These are phyloP conservation scores for Lachancea thermotolerans DNA, from an alignment of 805 yeast genomes.

Conservation along the genomic window DNA sequence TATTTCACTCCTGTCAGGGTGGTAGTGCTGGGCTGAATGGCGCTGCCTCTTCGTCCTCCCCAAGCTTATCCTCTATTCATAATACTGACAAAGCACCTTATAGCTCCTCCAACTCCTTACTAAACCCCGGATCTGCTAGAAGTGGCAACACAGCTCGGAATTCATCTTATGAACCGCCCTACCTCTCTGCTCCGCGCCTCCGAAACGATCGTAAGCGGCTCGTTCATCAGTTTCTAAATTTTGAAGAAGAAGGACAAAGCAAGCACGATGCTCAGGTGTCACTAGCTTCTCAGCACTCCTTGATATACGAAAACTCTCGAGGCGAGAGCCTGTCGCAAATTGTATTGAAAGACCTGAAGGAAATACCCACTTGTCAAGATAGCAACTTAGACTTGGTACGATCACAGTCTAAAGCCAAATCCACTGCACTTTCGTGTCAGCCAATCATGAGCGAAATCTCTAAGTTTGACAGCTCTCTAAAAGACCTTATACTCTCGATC, in stretches of 20 bases:
- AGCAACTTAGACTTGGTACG: neutral
- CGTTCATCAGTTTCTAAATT: constrained; percentile 7
- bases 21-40: neutral
- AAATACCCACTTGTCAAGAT: neutral
- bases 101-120: constrained; percentile 4
- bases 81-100: constrained; percentile 9
- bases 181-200: neutral
- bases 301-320: neutral
- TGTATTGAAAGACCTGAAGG: constrained; percentile 3
- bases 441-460: constrained; percentile 17
- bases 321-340: constrained; percentile 2
- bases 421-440: neutral
- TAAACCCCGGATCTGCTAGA: neutral
- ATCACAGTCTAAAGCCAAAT: neutral
- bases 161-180: neutral
- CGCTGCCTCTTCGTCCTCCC: constrained; percentile 7
- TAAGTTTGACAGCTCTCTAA: constrained; percentile 22
- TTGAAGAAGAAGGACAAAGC: constrained; percentile 2
- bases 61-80: constrained; percentile 6
- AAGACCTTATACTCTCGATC: constrained; percentile 18
- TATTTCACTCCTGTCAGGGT: constrained; percentile 12
- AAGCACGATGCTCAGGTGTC: neutral
- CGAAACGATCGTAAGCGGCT: constrained; percentile 4
- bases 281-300: neutral
- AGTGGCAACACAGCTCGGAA: neutral